These are phyloP conservation scores for Neonectria magnoliae DNA, from an alignment of 2,329 filamentous ascomycete genomes.

Conservation along the genomic window DNA sequence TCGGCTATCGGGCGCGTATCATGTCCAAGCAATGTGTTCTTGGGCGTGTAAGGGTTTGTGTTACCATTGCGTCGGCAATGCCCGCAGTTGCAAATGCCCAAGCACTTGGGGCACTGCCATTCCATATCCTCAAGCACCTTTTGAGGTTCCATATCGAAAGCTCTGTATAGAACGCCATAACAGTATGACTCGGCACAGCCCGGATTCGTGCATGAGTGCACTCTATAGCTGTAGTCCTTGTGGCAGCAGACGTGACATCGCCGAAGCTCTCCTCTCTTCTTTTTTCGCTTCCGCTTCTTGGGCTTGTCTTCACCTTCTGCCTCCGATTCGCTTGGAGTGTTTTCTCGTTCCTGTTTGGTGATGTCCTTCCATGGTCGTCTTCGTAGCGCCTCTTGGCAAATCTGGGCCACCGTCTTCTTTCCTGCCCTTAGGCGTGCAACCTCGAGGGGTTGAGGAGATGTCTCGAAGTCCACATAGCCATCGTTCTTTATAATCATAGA, in stretches of 20 bases:
- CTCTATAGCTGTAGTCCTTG: slow-evolving; percentile 83
- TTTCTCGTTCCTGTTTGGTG: slow-evolving; percentile 65
- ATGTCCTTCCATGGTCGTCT: slow-evolving; percentile 85
- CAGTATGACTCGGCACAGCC: slow-evolving; percentile 84
- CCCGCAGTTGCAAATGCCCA: slow-evolving; percentile 87
- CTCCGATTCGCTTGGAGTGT: slow-evolving; percentile 60
- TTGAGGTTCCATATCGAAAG: slow-evolving; percentile 90
- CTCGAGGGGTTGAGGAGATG: slow-evolving; percentile 75
- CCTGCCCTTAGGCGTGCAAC: slow-evolving; percentile 72
- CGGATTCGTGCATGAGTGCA: slow-evolving; percentile 78
- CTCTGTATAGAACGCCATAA: slow-evolving; percentile 91
- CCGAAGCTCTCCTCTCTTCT: slow-evolving; percentile 64
- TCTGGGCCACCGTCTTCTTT: slow-evolving; percentile 85
- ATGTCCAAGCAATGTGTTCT: slow-evolving; percentile 87
- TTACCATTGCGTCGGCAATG: slow-evolving; percentile 73
- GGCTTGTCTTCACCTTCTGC: slow-evolving; percentile 71
- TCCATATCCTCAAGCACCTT: slow-evolving; percentile 80
- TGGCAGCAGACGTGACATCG: slow-evolving; percentile 86
- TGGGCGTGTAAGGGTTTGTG: slow-evolving; percentile 85
- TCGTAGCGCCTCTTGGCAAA: slow-evolving; percentile 91
- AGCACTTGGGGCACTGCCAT: slow-evolving; percentile 92
- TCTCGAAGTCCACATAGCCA: slow-evolving; percentile 70
- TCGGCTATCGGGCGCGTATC: slow-evolving; percentile 93
- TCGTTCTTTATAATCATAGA: slow-evolving; percentile 79
- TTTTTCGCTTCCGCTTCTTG: slow-evolving; percentile 67